Evolutionary conservation across 345 rosid species (phyloP).

Genomic region (Toxicodendron radicans): DNA sequence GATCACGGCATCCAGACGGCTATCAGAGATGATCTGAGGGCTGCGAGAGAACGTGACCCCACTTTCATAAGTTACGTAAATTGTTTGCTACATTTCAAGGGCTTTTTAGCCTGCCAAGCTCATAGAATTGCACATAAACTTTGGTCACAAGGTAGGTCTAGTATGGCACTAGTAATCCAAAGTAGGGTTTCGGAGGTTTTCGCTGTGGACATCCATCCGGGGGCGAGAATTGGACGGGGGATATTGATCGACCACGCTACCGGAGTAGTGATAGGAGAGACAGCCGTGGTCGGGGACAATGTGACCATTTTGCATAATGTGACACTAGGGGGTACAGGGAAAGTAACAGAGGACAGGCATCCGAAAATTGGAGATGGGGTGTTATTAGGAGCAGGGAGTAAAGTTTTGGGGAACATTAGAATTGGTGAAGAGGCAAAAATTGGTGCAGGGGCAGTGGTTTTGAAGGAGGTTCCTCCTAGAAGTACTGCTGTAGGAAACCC

Average conservation of each 20-base stretch:
- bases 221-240: slow-evolving; percentile 25
- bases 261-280: slow-evolving; percentile 25
- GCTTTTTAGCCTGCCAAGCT: slow-evolving; percentile 29
- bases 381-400: slow-evolving; percentile 23
- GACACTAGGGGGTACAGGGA: slow-evolving; percentile 29
- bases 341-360: slow-evolving; percentile 16
- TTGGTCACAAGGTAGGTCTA: slow-evolving; percentile 21
- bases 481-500: slow-evolving; percentile 25
- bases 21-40: slow-evolving; percentile 14
- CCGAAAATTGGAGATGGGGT: slow-evolving; percentile 24
- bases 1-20: slow-evolving; percentile 15
- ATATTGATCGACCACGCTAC: slow-evolving; percentile 25
- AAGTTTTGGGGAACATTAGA: slow-evolving; percentile 23
- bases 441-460: slow-evolving; percentile 28
- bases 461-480: slow-evolving; percentile 22
- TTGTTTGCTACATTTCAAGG: slow-evolving; percentile 23
- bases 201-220: slow-evolving; percentile 27
- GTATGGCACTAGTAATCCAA: slow-evolving; percentile 20
- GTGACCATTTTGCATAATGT: slow-evolving; percentile 25
- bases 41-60: slow-evolving; percentile 23
- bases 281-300: slow-evolving; percentile 15
- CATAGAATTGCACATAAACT: slow-evolving; percentile 22
- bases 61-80: slow-evolving; percentile 20
- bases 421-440: slow-evolving; percentile 24
- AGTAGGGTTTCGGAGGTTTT: slow-evolving; percentile 23